A percentile compares a stretch with the other conserved stretches of the same genome.
These are phyloP conservation scores for Malus asiatica DNA, from an alignment of 306 rosid species.

Conservation along the genomic window DNA sequence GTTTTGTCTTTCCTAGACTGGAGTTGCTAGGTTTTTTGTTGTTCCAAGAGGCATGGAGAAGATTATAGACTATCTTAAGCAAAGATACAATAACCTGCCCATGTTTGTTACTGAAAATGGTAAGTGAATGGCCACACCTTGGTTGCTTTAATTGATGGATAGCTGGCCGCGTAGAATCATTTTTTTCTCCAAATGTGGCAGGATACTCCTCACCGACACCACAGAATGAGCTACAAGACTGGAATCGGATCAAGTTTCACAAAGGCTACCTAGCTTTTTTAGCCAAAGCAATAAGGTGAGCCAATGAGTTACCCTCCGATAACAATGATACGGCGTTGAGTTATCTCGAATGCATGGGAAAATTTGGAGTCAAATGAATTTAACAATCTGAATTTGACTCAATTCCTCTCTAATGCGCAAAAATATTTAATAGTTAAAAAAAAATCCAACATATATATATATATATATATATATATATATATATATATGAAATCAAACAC, in stretches of 20 bases:
- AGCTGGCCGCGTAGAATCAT: background rate
- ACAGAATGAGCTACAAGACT: conserved; percentile 27
- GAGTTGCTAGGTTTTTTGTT: conserved; percentile 33
- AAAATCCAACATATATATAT: too few species aligned
- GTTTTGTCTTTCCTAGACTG: conserved; percentile 37
- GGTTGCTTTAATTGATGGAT: background rate
- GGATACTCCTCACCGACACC: conserved; percentile 29
- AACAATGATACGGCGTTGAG: too few species aligned
- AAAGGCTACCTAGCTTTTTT: conserved; percentile 47
- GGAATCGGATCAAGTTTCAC: conserved; percentile 40
- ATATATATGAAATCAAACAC: too few species aligned
- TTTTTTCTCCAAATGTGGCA: background rate
- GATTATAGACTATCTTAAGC: conserved; percentile 38
- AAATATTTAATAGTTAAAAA: too few species aligned
- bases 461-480: too few species aligned
- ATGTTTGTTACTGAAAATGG: conserved; percentile 69
- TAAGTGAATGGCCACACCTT: conserved; percentile 1
- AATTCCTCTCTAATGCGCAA: too few species aligned
- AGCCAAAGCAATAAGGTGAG: conserved; percentile 49
- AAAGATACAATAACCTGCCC: conserved; percentile 43
- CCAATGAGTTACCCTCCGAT: background rate
- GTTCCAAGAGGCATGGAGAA: conserved; percentile 63
- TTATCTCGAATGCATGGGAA: too few species aligned
- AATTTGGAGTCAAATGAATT: too few species aligned
- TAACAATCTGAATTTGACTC: too few species aligned